These are phyloP conservation scores for Salix koriyanagi DNA, from an alignment of 345 rosid genomes.

Conservation along the genomic window DNA sequence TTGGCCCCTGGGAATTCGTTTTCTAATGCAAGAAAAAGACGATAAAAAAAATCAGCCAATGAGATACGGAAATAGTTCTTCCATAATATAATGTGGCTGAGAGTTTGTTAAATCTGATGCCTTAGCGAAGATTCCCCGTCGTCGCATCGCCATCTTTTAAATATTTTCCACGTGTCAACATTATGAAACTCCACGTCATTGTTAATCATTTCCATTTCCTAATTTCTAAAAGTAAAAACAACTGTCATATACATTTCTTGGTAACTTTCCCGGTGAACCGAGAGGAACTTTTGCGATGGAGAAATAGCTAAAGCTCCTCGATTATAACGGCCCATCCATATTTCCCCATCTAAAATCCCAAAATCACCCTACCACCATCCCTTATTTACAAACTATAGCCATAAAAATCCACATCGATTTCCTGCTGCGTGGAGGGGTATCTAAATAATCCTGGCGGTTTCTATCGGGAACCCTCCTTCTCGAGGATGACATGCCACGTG, in stretches of 20 bases:
- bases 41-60: not conserved
- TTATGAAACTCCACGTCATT: not conserved
- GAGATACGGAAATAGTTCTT: not conserved
- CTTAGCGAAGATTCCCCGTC: not conserved
- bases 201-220: not conserved
- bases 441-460: not conserved
- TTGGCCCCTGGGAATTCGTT: no score
- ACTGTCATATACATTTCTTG: not conserved
- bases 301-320: not conserved
- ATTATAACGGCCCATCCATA: not conserved
- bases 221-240: not conserved
- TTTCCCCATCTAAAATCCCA: constrained; percentile 4
- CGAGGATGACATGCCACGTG: constrained; percentile 67
- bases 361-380: not conserved
- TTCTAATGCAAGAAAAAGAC: not conserved
- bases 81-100: not conserved
- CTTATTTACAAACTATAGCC: not conserved
- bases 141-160: not conserved
- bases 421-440: constrained; percentile 5
- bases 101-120: not conserved
- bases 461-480: no score
- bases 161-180: not conserved
- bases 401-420: not conserved
- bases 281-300: not conserved
- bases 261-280: constrained; percentile 3